Base-by-base conservation (phyloP, 306 rosid species). In the Begonia fuchsioides region DNA sequence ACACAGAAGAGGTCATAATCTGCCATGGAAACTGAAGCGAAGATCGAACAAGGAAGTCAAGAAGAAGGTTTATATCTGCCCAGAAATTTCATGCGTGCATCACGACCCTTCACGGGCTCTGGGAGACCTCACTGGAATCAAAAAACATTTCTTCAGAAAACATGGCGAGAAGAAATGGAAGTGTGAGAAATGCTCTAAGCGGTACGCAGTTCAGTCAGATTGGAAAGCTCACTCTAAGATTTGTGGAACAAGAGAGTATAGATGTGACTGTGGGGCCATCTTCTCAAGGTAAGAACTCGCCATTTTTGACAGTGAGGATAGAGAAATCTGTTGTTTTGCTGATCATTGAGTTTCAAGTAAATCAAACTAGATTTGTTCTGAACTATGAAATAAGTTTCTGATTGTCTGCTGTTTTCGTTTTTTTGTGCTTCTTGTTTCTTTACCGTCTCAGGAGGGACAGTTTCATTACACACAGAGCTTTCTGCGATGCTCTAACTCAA, bases 181-280 rank as follows among this genome's bases (percentile, higher is more conserved):
- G 54, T 87, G 96, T 60, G 96, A 82, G 1, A 87, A 82, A 52
- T 87, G 96, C 57, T 82, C 94, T 2, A 87, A 87, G 68, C 76
- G 75, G 19, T 87, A 87, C 16, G 96, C 96, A 1, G 96, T 87
- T 75, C 92, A 82, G 44, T 87, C 96, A 0, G 96, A 87, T 50
- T 87, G 96, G 94, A 87, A 87, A 65, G 96, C 96, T 44, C 96
- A 87, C 68, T 87, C 87, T 65, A 82, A 87, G 68, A 72, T 79
- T 56, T 87, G 96, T 66, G 96, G 96, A 64, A 86, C 96, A 1
- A 70, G 72, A 68, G 96, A 86, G 68, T 82, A 86, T 35, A 68
- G 71, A 71, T 86, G 96, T 61, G 90, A 82, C 43, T 86, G 96
- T 62, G 96, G 96, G 39, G 82, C 93, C 55, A 55, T 82, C 50